Evolutionary conservation across 1,284 basidiomycete species (phyloP).

Genomic region (Ustilago curta): DNA sequence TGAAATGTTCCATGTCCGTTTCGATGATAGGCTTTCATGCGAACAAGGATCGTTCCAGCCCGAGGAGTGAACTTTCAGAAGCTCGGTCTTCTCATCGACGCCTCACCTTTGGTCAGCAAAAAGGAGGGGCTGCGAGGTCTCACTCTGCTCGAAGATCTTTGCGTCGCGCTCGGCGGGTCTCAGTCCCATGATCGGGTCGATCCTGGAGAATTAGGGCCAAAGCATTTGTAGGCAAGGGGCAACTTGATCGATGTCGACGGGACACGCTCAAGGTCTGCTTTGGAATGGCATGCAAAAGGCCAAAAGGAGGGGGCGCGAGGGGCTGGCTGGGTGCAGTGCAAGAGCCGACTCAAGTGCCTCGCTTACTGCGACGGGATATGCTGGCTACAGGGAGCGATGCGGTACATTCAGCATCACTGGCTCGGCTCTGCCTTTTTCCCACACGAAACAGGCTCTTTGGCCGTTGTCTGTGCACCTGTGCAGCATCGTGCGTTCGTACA

Average conservation of each 20-base stretch:
- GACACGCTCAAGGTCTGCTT: not conserved
- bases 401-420: constrained; percentile 12
- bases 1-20: constrained; percentile 21
- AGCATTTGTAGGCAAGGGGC: constrained; percentile 30
- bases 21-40: constrained; percentile 28
- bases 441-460: constrained; percentile 1
- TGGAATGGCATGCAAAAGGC: constrained; percentile 15
- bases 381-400: constrained; percentile 4
- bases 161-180: not conserved
- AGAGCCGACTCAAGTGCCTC: constrained; percentile 34
- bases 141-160: too few species aligned
- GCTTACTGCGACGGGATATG: constrained; percentile 22
- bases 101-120: not conserved
- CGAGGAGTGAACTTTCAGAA: constrained; percentile 20
- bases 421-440: constrained; percentile 17
- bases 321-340: not conserved
- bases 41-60: constrained; percentile 7
- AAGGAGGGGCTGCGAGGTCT: too few species aligned
- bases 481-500: constrained; percentile 1
- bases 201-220: constrained; percentile 9
- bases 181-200: not conserved
- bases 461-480: constrained; percentile 9
- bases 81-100: constrained; percentile 5
- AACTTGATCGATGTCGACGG: constrained; percentile 10
- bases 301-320: not conserved